These are phyloP conservation scores for Talaromyces amestolkiae DNA, from an alignment of 2,329 filamentous ascomycete species.

Conservation along the genomic window DNA sequence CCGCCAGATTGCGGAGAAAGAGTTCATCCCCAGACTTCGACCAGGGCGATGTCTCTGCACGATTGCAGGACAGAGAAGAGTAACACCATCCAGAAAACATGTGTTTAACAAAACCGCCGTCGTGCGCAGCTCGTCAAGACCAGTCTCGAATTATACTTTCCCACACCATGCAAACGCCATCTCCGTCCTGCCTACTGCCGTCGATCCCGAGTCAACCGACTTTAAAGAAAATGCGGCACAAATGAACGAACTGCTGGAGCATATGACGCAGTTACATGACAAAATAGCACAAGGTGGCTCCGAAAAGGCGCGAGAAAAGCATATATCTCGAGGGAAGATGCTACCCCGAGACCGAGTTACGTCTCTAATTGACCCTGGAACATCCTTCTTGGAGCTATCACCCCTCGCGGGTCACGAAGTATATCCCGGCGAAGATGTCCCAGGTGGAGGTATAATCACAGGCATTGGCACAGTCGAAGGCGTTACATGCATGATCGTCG, in stretches of 20 bases:
- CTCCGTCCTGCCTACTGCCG: conserved; percentile 70
- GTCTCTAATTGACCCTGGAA: conserved; percentile 82
- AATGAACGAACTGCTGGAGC: conserved; percentile 70
- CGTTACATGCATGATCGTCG: conserved; percentile 87
- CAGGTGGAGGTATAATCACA: conserved; percentile 86
- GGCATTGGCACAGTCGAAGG: conserved; percentile 88
- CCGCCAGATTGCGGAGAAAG: conserved; percentile 14
- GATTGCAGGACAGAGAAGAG: conserved; percentile 13
- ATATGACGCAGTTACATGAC: conserved; percentile 67
- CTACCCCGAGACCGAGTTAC: conserved; percentile 85
- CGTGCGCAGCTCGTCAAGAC: conserved; percentile 29
- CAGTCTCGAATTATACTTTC: conserved; percentile 73
- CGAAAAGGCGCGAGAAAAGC: conserved; percentile 80
- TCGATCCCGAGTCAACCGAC: conserved; percentile 74
- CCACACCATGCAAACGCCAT: conserved; percentile 79
- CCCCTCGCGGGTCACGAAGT: conserved; percentile 83
- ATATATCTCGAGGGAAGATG: conserved; percentile 88
- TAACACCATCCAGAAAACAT: neutral
- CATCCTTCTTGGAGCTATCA: conserved; percentile 88
- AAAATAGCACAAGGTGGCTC: conserved; percentile 74
- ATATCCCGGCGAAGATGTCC: conserved; percentile 83
- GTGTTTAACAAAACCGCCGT: neutral
- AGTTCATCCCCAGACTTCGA: conserved; percentile 12
- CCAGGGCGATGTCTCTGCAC: conserved; percentile 5
- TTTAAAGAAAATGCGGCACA: conserved; percentile 77